These are phyloP conservation scores for Alternaria longipes DNA, from an alignment of 2,329 filamentous ascomycete species.

Conservation along the genomic window DNA sequence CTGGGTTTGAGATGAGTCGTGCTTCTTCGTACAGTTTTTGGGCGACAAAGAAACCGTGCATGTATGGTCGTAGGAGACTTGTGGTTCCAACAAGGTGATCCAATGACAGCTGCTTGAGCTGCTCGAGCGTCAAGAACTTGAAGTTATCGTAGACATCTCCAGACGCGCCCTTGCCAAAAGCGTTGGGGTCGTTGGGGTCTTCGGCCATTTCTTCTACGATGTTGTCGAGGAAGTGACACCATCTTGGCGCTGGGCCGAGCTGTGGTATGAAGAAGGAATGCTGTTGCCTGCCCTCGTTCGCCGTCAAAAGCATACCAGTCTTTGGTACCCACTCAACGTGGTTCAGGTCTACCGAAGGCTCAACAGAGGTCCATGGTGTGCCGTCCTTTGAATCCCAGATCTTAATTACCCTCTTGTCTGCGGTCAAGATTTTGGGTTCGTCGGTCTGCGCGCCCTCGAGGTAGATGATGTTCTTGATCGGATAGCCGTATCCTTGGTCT, in stretches of 20 bases:
- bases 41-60: slow-evolving; percentile 98
- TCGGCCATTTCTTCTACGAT: slow-evolving; percentile 99
- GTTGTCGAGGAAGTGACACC: slow-evolving; percentile 97
- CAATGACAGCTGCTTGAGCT: slow-evolving; percentile 85
- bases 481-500: slow-evolving; percentile 94
- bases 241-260: slow-evolving; percentile 89
- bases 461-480: slow-evolving; percentile 83
- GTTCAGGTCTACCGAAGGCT: slow-evolving; percentile 94
- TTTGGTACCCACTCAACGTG: slow-evolving; percentile 92
- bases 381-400: slow-evolving; percentile 88
- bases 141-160: slow-evolving; percentile 97
- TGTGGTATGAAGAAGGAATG: slow-evolving; percentile 96
- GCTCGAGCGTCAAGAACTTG: slow-evolving; percentile 92
- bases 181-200: slow-evolving; percentile 70
- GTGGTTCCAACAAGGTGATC: slow-evolving; percentile 91
- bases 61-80: slow-evolving; percentile 89
- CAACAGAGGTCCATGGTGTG: slow-evolving; percentile 92
- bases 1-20: slow-evolving; percentile 89
- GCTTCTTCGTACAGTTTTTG: slow-evolving; percentile 97
- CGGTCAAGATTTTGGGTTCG: slow-evolving; percentile 81
- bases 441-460: slow-evolving; percentile 72
- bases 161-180: slow-evolving; percentile 62
- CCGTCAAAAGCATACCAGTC: slow-evolving; percentile 93
- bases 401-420: slow-evolving; percentile 96
- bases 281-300: slow-evolving; percentile 95